Base-by-base conservation (phyloP, 2,329 filamentous ascomycete species). In the Penicillium sp. region DNA sequence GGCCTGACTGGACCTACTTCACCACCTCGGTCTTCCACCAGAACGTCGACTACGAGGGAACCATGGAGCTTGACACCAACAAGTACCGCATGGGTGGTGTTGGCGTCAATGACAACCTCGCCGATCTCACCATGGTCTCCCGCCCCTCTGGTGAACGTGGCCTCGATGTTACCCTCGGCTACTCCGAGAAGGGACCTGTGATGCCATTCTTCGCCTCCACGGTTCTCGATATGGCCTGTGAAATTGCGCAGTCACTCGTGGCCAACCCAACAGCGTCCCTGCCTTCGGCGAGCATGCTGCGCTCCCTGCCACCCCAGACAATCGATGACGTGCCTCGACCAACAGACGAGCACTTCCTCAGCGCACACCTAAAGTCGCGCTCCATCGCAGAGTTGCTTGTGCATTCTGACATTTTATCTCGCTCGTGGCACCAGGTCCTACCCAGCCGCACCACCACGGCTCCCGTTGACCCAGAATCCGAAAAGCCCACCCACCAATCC, bases 1-100 rank as follows among this genome's bases (percentile, higher is more conserved):
- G 74, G 72, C 71, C 75, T 5, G 68, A 73, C 21, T 76, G 74
- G 65, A 72, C 70, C 4, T 70, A 73, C 57, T 78, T 77, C 53
- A 75, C 73, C 9, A 78, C 70, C 5, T 70, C 74, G 0, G 72
- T 78, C 27, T 72, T 75, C 61, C 74, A 76, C 48, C 73, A 76
- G 49, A 74, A 71, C 10, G 67, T 75, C 27, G 68, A 71, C 29
- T 72, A 71, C 29, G 70, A 75, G 25, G 70, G 67, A 10, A 65
- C 71, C 19, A 68, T 78, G 45, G 66, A 72, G 27, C 67, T 78
- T 1, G 75, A 76, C 41, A 71, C 67, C 48, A 75, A 67, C 45
- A 68, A 62, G 19, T 77, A 77, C 62, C 68, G 64, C 25, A 69
- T 77, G 63, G 74, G 75, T 5, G 72, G 72, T 34, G 70, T 69